A percentile compares a stretch with the other conserved stretches of the same genome.
These are phyloP conservation scores for Cyclanthera cordifolia DNA, from an alignment of 306 rosid species.

Conservation along the genomic window DNA sequence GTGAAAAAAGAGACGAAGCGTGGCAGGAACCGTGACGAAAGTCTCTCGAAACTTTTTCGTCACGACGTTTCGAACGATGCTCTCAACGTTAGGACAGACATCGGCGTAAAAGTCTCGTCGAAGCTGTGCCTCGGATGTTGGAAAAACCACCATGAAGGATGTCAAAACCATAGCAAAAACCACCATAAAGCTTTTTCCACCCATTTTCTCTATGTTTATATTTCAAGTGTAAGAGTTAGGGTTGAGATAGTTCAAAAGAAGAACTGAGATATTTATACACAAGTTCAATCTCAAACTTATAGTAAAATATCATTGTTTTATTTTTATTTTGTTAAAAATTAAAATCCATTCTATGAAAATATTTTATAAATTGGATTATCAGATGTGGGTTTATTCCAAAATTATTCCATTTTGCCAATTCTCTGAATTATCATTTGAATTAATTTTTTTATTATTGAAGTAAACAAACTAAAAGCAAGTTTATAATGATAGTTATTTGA, in stretches of 20 bases:
- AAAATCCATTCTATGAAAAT: neutral
- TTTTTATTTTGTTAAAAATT: neutral
- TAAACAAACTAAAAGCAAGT: no score
- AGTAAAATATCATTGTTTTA: neutral
- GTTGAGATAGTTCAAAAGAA: neutral
- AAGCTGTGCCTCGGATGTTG: constrained; percentile 39
- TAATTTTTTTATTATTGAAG: neutral
- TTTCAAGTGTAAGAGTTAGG: neutral
- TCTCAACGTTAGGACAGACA: constrained; percentile 63
- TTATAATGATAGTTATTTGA: neutral
- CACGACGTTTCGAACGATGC: constrained; percentile 49
- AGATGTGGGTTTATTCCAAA: neutral
- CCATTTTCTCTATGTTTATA: neutral
- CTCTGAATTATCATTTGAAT: neutral
- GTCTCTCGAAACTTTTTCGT: constrained; percentile 57
- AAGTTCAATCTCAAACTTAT: neutral
- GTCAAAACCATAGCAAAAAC: neutral
- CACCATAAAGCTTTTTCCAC: neutral
- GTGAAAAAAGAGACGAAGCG: constrained; percentile 87
- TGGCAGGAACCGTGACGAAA: constrained; percentile 70
- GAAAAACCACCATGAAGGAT: constrained; percentile 17
- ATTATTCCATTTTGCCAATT: neutral
- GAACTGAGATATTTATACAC: neutral
- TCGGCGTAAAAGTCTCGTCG: constrained; percentile 46
- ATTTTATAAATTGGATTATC: neutral